A percentile compares a stretch with the other conserved stretches of the same genome.
Conservation (phyloP, 1,284 basidiomycete genomes). For the Gymnopus androsaceus region DNA sequence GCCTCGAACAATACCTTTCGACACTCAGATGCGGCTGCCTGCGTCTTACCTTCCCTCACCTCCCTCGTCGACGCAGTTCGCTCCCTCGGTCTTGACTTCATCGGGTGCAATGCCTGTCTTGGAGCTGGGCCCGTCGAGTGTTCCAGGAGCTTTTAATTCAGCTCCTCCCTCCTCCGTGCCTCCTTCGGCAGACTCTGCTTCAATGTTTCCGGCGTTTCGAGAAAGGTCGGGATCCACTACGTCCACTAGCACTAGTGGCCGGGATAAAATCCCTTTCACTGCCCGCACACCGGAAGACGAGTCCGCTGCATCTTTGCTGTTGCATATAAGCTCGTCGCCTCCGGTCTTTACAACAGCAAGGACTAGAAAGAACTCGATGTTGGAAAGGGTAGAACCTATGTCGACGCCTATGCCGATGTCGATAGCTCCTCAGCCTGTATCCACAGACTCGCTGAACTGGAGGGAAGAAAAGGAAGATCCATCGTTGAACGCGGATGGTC, state of each 20-base stretch:
- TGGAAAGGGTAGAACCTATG: background rate
- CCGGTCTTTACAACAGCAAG: background rate
- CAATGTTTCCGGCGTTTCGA: background rate
- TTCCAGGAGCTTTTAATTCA: background rate
- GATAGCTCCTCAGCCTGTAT: background rate
- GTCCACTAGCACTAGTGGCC: background rate
- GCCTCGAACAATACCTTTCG: slow-evolving; percentile 1
- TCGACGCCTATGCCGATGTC: background rate
- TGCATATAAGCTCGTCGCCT: slow-evolving; percentile 48
- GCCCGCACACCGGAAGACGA: slow-evolving; percentile 63
- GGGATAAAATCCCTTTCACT: background rate
- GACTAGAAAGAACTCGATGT: background rate
- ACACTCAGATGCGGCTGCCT: slow-evolving; percentile 13
- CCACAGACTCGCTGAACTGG: background rate
- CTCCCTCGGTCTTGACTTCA: slow-evolving; percentile 23
- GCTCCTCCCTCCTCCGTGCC: background rate
- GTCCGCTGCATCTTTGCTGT: slow-evolving; percentile 62
- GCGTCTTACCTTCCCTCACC: slow-evolving; percentile 43
- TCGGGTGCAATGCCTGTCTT: slow-evolving; percentile 10
- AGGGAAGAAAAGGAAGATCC: background rate
- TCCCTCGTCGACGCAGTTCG: slow-evolving; percentile 44
- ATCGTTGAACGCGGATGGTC: background rate
- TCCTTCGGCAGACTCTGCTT: background rate
- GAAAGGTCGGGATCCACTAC: background rate
- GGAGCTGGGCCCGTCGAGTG: slow-evolving; percentile 9